Evolutionary conservation across 169 alveolate genomes (phyloP).

Genomic region (Blepharisma undulans): DNA sequence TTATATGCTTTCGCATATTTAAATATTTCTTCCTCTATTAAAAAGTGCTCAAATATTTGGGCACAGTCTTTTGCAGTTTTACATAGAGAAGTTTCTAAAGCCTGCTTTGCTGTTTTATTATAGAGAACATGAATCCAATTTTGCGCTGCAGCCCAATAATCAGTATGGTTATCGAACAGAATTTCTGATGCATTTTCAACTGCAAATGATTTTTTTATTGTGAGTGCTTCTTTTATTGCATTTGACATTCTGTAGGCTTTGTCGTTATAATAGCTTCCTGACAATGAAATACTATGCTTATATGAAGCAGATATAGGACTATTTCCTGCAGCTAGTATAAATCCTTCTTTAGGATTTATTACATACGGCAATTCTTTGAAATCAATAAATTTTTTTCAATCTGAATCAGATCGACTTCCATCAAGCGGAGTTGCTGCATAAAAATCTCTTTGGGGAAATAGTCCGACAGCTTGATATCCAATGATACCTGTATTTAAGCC

Average conservation of each 20-base stretch:
- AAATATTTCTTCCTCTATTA: not conserved
- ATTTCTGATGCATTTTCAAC: not conserved
- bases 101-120: not conserved
- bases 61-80: not conserved
- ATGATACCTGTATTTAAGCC: not conserved
- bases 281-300: not conserved
- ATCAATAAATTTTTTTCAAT: conserved; percentile 23
- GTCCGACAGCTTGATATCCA: not conserved
- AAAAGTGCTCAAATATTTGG: not conserved
- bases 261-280: not conserved
- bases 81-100: not conserved
- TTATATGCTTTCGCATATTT: not conserved
- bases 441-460: not conserved
- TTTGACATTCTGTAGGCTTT: not conserved
- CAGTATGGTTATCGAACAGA: not conserved
- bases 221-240: not conserved
- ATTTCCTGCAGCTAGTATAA: conserved; percentile 21
- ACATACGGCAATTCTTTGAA: conserved; percentile 20
- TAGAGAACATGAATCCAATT: not conserved
- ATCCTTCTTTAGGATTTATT: conserved; percentile 36
- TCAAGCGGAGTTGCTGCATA: not conserved
- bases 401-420: not conserved
- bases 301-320: not conserved
- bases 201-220: not conserved
- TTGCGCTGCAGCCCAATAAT: not conserved